Evolutionary conservation across 352 stramenopile genomes (phyloP), one percentile per base, ranked within the genome.

Genomic region (Phytophthora gonapodyides): DNA sequence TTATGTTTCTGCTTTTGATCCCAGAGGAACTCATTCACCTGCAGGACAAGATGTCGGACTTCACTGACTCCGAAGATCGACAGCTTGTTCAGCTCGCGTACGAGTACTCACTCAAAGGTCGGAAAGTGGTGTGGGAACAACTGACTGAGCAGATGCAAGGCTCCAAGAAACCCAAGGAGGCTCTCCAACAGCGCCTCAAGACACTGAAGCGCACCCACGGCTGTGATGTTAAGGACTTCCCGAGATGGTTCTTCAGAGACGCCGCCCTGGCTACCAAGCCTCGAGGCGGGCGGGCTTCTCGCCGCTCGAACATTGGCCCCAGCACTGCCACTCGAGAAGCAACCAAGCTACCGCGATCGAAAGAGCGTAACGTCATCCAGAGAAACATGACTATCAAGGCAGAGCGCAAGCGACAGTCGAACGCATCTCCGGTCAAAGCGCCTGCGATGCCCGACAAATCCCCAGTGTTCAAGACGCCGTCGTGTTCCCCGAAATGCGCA

Each of bases 131-230:
- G 27, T 87, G 77, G 77, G 57, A 70, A 3, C 34, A 52, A 15
- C 38, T 87, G 5, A 50, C 56, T 11, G 48, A 52, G n/a, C 42
- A 53, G 6, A 83, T 84, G 70, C 27, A 57, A 40, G 21, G 24
- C 38, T 61, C 57, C 2, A 61, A 58, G 30, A 76, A 82, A 35
- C 40, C 53, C 0, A 83, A 83, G 37, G 52, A 73, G 3, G 65
- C 44, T 8, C 57, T 87, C 10, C 73, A 60, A 2, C 78, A 84
- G 63, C 78, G 78, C 13, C 63, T 87, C 4, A 87, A 87, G 38
- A 87, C 78, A 2, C 64, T 87, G 5, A 87, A 87, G 41, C 73
- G 75, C n/a, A 84, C 66, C 1, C 49, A 87, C 33, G 73, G 71
- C 21, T 36, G 30, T 17, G 45, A 73, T 12, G 15, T 84, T 9